Evolutionary conservation across 305 asterid genomes (phyloP).

Genomic region (Ajuga reptans): DNA sequence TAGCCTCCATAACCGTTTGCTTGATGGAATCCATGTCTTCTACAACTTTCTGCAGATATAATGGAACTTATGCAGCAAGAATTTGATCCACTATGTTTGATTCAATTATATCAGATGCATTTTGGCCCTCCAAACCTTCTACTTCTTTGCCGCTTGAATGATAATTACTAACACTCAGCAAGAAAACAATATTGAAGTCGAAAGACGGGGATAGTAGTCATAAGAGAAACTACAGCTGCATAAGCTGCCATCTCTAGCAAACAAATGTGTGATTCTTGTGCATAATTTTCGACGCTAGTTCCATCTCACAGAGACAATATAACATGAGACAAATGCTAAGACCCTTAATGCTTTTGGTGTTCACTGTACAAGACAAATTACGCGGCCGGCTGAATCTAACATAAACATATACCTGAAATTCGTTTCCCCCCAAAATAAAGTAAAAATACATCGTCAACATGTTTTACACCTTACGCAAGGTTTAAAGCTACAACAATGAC

Average conservation of each 20-base stretch:
- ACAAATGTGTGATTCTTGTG: too few relatives aligned
- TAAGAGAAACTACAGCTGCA: not conserved
- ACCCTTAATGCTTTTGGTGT: too few relatives aligned
- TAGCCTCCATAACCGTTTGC: not conserved
- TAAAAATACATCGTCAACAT: slow-evolving; percentile 17
- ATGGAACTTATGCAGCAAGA: not conserved
- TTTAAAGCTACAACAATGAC: slow-evolving; percentile 24
- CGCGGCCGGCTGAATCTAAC: too few relatives aligned
- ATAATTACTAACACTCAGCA: not conserved
- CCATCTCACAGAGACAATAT: too few relatives aligned
- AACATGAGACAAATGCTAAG: too few relatives aligned
- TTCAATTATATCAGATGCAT: not conserved
- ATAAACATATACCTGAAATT: not conserved
- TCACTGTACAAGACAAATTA: too few relatives aligned
- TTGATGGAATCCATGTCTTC: not conserved
- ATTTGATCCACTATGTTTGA: not conserved
- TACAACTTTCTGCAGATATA: not conserved
- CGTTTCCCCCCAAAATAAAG: not conserved
- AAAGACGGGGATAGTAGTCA: not conserved
- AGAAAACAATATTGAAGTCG: too few relatives aligned
- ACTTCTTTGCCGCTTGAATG: not conserved
- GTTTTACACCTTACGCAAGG: slow-evolving; percentile 16
- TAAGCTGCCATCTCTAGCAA: not conserved
- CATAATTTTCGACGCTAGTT: too few relatives aligned
- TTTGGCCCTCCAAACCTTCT: not conserved